These are phyloP conservation scores for Pleurozium schreberi DNA, from an alignment of 225 moss, liverwort and hornwort species.

Conservation along the genomic window DNA sequence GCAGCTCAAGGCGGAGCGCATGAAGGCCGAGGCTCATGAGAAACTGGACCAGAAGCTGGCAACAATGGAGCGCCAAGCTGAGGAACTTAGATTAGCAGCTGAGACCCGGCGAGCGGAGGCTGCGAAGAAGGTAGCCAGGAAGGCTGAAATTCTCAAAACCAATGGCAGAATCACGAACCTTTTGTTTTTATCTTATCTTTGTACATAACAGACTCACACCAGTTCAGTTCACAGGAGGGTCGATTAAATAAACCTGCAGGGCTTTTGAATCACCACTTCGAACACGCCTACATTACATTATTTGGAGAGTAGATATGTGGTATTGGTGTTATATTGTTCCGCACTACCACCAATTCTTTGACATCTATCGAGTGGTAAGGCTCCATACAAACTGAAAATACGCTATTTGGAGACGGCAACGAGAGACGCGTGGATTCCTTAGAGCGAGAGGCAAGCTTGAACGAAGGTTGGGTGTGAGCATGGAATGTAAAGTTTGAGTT, in stretches of 20 bases:
- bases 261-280: not conserved
- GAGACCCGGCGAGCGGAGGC: conserved; percentile 45
- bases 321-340: not conserved
- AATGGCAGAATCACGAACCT: conserved; percentile 10
- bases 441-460: not conserved
- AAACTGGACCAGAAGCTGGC: conserved; percentile 46
- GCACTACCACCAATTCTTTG: not conserved
- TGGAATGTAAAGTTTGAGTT: not conserved
- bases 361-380: not conserved
- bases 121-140: conserved; percentile 34
- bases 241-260: not conserved
- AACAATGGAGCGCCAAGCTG: conserved; percentile 34
- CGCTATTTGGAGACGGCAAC: not conserved
- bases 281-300: too few species aligned
- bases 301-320: not conserved
- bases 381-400: not conserved
- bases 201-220: not conserved
- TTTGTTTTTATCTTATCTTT: conserved; percentile 14
- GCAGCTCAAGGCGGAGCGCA: conserved; percentile 73
- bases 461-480: not conserved
- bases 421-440: too few species aligned
- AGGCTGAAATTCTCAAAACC: conserved; percentile 38
- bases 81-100: conserved; percentile 47
- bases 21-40: conserved; percentile 60
- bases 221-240: not conserved